Evolutionary conservation across 73 alveolate genomes (phyloP).

Genomic region (Paramecium sonneborni): DNA sequence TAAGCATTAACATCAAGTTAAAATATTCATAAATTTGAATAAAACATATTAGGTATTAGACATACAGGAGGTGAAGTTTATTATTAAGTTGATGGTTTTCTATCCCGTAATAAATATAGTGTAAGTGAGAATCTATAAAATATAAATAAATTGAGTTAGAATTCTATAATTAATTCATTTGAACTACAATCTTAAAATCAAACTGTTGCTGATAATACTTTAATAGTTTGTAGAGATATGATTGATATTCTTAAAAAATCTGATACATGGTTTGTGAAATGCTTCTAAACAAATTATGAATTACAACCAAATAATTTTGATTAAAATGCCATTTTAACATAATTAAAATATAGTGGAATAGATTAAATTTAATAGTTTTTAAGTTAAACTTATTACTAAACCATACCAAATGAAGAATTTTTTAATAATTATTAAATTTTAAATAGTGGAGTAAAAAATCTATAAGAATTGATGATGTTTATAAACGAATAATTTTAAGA

Average conservation of each 20-base stretch:
- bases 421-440: not conserved
- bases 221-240: not conserved
- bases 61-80: not conserved
- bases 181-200: not conserved
- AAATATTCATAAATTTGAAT: not conserved
- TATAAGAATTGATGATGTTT: not conserved
- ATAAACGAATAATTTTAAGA: not conserved
- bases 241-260: not conserved
- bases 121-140: not conserved
- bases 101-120: not conserved
- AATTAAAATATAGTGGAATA: not conserved
- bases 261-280: not conserved
- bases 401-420: not conserved
- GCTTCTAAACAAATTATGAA: not conserved
- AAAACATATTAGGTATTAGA: not conserved
- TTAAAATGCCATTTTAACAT: not conserved
- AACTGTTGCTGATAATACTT: not conserved
- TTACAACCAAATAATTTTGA: not conserved
- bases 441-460: not conserved
- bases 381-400: not conserved
- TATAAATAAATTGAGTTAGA: not conserved
- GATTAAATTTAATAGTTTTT: not conserved
- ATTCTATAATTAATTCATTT: not conserved
- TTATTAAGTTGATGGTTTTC: not conserved
- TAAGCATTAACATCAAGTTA: not conserved